Base-by-base conservation (phyloP, 495 filamentous ascomycete genomes). In the Talaromyces wortmannii region DNA sequence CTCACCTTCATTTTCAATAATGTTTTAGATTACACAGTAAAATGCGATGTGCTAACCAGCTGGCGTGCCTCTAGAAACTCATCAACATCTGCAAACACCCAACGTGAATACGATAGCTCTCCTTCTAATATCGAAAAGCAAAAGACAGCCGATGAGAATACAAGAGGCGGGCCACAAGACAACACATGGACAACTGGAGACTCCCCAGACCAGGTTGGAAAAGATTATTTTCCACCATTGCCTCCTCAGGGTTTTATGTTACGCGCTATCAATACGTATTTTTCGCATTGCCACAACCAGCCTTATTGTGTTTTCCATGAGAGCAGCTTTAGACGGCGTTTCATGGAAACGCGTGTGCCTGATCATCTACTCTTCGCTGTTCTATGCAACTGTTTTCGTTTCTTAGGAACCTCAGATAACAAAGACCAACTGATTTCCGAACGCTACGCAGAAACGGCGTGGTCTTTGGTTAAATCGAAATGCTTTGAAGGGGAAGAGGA, bases 291-390 rank as follows among this genome's bases (percentile, higher is more conserved):
- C 32, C 68, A 71, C 32, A 67, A 68, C 44, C 62, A 67, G 55
- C 66, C 66, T 7, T 71, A 64, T 50, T 59, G 57, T 12, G 60
- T 68, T 45, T 71, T 71, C 57, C 57, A 64, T 45, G 62, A 63
- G 8, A 42, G 48, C 6, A 50, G 53, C 1, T 69, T 71, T 29
- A 55, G 59, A 16, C 51, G 59, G 30, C 58, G 58, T 7, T 47
- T 58, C 16, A 31, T 53, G 15, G 31, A 48, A 13, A 54, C 55
- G 31, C 48, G 18, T 29, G 47, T 68, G 2, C 66, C 68, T 8
- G 44, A 59, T 0, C 55, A 67, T 44, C 55, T 69, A 12, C 50
- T 58, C 7, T 59, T 68, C 8, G 66, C 66, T 32, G 17, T 70
- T 15, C 49, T 64, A 8, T 62, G 66, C 3, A 68, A 64, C 46